Conservation (phyloP, 306 rosid genomes). For the Lablab purpureus region DNA sequence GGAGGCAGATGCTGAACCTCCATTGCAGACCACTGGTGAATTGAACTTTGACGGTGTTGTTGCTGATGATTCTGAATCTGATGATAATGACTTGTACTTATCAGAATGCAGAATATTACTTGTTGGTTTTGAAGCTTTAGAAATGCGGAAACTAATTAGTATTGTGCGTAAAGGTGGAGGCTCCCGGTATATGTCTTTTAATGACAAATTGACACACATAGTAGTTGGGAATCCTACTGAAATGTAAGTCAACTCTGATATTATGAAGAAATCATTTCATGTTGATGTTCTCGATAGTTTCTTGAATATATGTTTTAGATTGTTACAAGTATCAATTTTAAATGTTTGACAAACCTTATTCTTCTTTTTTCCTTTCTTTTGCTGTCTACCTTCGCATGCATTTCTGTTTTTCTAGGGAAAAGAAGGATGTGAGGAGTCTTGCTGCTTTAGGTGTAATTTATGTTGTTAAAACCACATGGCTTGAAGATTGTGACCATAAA, state of each 20-base stretch:
- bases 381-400: constrained; percentile 14
- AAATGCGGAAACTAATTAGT: constrained; percentile 86
- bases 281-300: constrained; percentile 22
- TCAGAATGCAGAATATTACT: constrained; percentile 85
- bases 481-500: constrained; percentile 81
- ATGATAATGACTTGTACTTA: constrained; percentile 80
- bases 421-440: constrained; percentile 78
- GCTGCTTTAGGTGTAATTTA: constrained; percentile 80
- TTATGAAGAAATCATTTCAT: constrained; percentile 31
- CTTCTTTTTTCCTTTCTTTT: background rate
- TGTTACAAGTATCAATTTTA: constrained; percentile 2
- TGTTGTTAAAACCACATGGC: constrained; percentile 85
- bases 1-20: constrained; percentile 57
- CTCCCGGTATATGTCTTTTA: constrained; percentile 73
- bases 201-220: constrained; percentile 89
- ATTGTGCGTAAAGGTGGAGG: constrained; percentile 94
- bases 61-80: constrained; percentile 90
- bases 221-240: constrained; percentile 85
- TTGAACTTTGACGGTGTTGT: constrained; percentile 61
- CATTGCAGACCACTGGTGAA: constrained; percentile 54
- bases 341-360: constrained; percentile 21
- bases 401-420: constrained; percentile 67
- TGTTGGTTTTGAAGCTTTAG: constrained; percentile 85
- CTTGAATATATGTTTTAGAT: constrained; percentile 25
- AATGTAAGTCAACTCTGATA: constrained; percentile 57